Conservation (phyloP, 108 stramenopile species). For the Pseudonitzschia pungens region DNA sequence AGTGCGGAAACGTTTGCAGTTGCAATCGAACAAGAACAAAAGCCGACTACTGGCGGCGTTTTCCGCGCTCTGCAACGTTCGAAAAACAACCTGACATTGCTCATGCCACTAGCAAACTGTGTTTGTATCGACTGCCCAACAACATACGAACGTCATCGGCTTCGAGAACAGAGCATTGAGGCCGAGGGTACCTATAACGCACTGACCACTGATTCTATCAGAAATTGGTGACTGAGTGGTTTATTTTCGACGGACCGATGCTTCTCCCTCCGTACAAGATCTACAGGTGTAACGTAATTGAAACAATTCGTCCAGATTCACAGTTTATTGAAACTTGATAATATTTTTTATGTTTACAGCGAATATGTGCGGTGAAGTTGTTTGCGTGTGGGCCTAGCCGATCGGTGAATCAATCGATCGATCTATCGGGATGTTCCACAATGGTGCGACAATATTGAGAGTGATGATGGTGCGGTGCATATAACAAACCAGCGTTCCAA, state of each 20-base stretch:
- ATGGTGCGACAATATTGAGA: not conserved
- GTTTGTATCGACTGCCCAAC: conserved; percentile 86
- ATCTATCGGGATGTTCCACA: not conserved
- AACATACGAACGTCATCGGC: conserved; percentile 68
- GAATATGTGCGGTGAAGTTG: not conserved
- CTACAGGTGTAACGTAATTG: no score
- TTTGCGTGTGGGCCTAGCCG: not conserved
- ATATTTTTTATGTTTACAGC: not conserved
- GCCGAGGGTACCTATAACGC: conserved; percentile 30
- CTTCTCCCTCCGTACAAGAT: not conserved
- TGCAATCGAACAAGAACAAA: conserved; percentile 6
- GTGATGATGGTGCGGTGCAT: not conserved
- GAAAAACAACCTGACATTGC: conserved; percentile 32
- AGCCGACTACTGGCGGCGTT: conserved; percentile 10
- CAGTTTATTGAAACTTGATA: no score
- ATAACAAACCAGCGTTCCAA: not conserved
- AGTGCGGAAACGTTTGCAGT: conserved; percentile 62
- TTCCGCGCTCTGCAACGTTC: conserved; percentile 16
- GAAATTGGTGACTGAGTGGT: not conserved
- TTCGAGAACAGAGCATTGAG: conserved; percentile 74
- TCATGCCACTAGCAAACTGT: conserved; percentile 77
- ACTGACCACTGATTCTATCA: not conserved
- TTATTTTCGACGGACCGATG: not conserved
- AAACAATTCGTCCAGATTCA: no score
- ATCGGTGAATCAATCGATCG: not conserved